phyloP scores from a whole-genome alignment of 2,329 filamentous ascomycete genomes.

The Penicillium sp. region DNA sequence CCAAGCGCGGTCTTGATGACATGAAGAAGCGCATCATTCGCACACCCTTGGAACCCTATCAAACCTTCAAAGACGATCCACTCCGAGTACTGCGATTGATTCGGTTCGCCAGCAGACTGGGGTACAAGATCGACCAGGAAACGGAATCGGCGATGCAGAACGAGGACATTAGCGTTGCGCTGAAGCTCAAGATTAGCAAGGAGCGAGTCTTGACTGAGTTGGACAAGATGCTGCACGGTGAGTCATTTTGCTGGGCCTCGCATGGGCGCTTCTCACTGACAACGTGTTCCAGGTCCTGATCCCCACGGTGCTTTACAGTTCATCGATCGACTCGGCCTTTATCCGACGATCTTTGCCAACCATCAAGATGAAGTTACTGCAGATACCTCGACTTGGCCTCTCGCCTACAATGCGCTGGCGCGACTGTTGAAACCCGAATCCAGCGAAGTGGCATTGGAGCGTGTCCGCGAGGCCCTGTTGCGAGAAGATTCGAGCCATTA shows the following conservation, averaged over 20 bases:
- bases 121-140: constrained; percentile 72
- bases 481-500: constrained; percentile 66
- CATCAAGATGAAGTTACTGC: constrained; percentile 54
- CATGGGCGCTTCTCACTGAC: background rate
- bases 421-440: constrained; percentile 44
- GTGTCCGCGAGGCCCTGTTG: constrained; percentile 55
- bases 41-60: constrained; percentile 82
- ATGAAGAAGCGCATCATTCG: constrained; percentile 72
- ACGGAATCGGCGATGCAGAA: constrained; percentile 76
- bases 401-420: constrained; percentile 65
- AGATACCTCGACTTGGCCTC: constrained; percentile 61
- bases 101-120: constrained; percentile 82
- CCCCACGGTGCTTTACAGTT: constrained; percentile 40
- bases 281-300: constrained; percentile 35
- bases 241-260: constrained; percentile 2
- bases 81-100: constrained; percentile 83
- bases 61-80: constrained; percentile 94
- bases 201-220: constrained; percentile 86
- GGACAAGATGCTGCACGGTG: constrained; percentile 85
- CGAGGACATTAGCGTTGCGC: constrained; percentile 71
- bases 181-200: constrained; percentile 87
- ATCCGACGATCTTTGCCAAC: constrained; percentile 45
- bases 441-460: constrained; percentile 34
- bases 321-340: constrained; percentile 42
- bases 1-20: constrained; percentile 70